A percentile compares a stretch with the other conserved stretches of the same genome.
phyloP scores from a whole-genome alignment of 805 yeast genomes.

The Candida odintsovae region DNA sequence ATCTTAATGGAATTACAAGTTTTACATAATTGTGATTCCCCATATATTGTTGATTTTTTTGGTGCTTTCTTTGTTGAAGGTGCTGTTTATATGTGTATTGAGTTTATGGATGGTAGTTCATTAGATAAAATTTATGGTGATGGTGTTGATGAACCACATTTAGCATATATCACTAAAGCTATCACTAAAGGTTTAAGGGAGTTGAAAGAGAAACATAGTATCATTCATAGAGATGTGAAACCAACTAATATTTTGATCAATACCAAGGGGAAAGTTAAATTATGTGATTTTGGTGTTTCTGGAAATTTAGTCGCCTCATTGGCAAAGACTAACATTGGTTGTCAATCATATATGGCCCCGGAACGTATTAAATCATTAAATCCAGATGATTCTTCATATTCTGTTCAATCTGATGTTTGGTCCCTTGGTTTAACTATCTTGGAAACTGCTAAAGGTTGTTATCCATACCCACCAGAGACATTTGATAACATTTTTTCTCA shows the following conservation, averaged over 20 bases:
- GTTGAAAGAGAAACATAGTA: slow-evolving; percentile 84
- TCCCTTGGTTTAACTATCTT: slow-evolving; percentile 81
- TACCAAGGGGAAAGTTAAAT: slow-evolving; percentile 77
- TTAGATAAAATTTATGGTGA: slow-evolving; percentile 76
- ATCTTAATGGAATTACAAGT: slow-evolving; percentile 95
- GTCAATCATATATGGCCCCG: slow-evolving; percentile 99
- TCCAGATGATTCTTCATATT: slow-evolving; percentile 75
- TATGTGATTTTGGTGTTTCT: slow-evolving; percentile 94
- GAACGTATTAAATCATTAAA: slow-evolving; percentile 76
- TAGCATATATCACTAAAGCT: slow-evolving; percentile 74
- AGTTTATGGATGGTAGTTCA: slow-evolving; percentile 96
- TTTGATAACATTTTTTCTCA: slow-evolving; percentile 88
- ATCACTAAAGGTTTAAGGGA: slow-evolving; percentile 78
- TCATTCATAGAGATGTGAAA: slow-evolving; percentile 93
- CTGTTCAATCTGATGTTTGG: slow-evolving; percentile 96
- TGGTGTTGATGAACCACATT: slow-evolving; percentile 71
- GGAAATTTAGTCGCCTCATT: slow-evolving; percentile 93
- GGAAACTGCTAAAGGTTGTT: slow-evolving; percentile 85
- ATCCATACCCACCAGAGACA: slow-evolving; percentile 96
- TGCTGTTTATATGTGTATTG: slow-evolving; percentile 97
- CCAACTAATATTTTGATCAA: slow-evolving; percentile 90
- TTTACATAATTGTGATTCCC: slow-evolving; percentile 84
- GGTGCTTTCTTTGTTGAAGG: slow-evolving; percentile 98
- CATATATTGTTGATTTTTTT: slow-evolving; percentile 90
- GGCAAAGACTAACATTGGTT: slow-evolving; percentile 94